Evolutionary conservation across 2,329 filamentous ascomycete genomes (phyloP), one percentile per base, ranked within the genome.

Genomic region (Calonectria pauciramosa): DNA sequence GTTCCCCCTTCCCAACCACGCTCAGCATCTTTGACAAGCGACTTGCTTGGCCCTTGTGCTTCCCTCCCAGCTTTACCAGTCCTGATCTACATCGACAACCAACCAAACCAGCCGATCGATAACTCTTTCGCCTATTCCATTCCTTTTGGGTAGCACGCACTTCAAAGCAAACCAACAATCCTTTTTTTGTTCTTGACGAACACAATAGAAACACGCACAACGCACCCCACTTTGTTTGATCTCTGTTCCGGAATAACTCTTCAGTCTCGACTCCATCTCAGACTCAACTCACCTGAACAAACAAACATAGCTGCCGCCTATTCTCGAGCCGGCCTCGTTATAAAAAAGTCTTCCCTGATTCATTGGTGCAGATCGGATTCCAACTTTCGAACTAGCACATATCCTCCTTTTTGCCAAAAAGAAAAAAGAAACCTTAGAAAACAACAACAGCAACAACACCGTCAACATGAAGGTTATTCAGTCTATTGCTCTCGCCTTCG

Each of bases 381-480:
- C 66, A 64, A 38, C 52, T 74, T 59, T 73, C 56, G 34, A 71
- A n/a, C 23, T 28, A 36, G 41, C 41, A 34, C 44, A 26, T 23
- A 59, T 75, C 23, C 63, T 44, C 30, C 44, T 51, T 67, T 54
- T 54, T 30, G 20, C 34, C 54, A 54, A 32, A 32, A 68, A 14
- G 30, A 20, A n/a, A 32, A 70, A 18, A 41, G 13, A 26, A 2
- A 44, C n/a, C 18, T 20, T 18, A 44, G 41, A 44, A 44, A 47
- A 41, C 36, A 36, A 36, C 36, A 41, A 47, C 44, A 41, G 23
- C 44, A 49, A 64, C 56, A 47, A 67, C 64, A 44, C 76, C 73
- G 67, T 71, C 78, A 87, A 80, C 59, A 90, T 90, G 88, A 85
- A 86, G 82, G 82, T 83, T 75, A 74, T 82, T 72, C 49, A 82